Percentiles rank a stretch among this genome's conserved stretches.
These are phyloP conservation scores for Fistulinella staudtii DNA, from an alignment of 1,284 basidiomycete genomes.

Conservation along the genomic window DNA sequence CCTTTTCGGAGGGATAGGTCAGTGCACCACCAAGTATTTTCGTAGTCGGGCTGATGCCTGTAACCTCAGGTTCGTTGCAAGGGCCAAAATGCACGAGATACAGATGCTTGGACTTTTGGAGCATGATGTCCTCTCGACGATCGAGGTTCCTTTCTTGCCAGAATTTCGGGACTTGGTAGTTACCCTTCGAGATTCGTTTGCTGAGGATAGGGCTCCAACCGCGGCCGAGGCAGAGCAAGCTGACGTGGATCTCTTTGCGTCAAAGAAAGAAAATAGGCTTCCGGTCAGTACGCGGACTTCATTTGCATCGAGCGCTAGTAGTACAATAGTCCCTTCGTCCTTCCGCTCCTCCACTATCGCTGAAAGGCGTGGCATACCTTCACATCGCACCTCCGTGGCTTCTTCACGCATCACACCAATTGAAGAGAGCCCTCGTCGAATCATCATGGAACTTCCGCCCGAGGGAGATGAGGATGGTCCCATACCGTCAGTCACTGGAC, in stretches of 20 bases:
- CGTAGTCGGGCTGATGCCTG: neutral
- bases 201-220: constrained; percentile 34
- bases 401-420: constrained; percentile 54
- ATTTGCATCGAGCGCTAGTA: constrained; percentile 35
- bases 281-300: constrained; percentile 37
- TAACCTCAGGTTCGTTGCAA: constrained; percentile 69
- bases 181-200: constrained; percentile 28
- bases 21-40: constrained; percentile 12
- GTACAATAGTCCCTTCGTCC: constrained; percentile 33
- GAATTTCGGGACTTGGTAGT: constrained; percentile 35
- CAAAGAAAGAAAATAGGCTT: constrained; percentile 39
- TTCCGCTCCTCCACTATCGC: constrained; percentile 31
- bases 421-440: constrained; percentile 60
- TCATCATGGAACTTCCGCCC: constrained; percentile 46
- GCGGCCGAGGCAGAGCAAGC: constrained; percentile 65
- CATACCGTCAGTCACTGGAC: constrained; percentile 34
- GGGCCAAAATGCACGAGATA: constrained; percentile 92
- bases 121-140: constrained; percentile 83
- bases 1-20: constrained; percentile 84
- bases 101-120: constrained; percentile 90
- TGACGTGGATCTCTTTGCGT: constrained; percentile 62
- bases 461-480: constrained; percentile 38
- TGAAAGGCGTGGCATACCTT: constrained; percentile 36
- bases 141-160: constrained; percentile 74
- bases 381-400: constrained; percentile 44